Conservation (phyloP, 2,329 filamentous ascomycete species). For the Xylaria sp. region DNA sequence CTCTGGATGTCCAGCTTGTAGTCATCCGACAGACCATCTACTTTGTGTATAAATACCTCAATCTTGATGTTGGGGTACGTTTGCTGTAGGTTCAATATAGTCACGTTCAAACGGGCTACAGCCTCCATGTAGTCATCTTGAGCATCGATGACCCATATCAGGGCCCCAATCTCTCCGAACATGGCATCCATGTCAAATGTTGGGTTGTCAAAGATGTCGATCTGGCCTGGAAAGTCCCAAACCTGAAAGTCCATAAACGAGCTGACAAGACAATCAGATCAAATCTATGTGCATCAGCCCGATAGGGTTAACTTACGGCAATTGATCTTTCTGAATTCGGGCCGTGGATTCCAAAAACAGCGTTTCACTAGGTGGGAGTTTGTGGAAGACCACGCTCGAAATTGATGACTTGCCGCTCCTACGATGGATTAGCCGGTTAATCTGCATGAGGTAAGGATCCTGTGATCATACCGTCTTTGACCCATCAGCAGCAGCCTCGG, state of each 20-base stretch:
- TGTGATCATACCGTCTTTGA: conserved; percentile 78
- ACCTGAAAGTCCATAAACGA: conserved; percentile 99
- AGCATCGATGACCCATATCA: conserved; percentile 99
- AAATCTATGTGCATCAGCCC: conserved; percentile 20
- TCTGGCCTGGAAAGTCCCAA: conserved; percentile 95
- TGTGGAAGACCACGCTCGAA: conserved; percentile 98
- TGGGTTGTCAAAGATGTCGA: conserved; percentile 87
- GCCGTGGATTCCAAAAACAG: conserved; percentile 96
- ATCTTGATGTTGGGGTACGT: conserved; percentile 94
- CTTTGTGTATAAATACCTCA: conserved; percentile 99
- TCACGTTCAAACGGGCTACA: conserved; percentile 85
- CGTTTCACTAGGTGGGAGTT: conserved; percentile 94
- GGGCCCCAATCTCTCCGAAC: conserved; percentile 90
- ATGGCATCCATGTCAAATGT: conserved; percentile 92
- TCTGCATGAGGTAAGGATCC: not conserved
- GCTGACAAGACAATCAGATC: conserved; percentile 57
- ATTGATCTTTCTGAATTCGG: conserved; percentile 91
- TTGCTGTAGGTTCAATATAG: conserved; percentile 88
- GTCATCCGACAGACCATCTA: conserved; percentile 96
- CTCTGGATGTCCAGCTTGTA: conserved; percentile 96
- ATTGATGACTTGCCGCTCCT: conserved; percentile 99
- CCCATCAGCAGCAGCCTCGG: conserved; percentile 94
- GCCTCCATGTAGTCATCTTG: conserved; percentile 98
- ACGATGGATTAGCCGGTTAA: conserved; percentile 37
- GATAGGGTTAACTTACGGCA: conserved; percentile 76